phyloP scores from a whole-genome alignment of 768 basidiomycete species.

The Sutorius australiensis region DNA sequence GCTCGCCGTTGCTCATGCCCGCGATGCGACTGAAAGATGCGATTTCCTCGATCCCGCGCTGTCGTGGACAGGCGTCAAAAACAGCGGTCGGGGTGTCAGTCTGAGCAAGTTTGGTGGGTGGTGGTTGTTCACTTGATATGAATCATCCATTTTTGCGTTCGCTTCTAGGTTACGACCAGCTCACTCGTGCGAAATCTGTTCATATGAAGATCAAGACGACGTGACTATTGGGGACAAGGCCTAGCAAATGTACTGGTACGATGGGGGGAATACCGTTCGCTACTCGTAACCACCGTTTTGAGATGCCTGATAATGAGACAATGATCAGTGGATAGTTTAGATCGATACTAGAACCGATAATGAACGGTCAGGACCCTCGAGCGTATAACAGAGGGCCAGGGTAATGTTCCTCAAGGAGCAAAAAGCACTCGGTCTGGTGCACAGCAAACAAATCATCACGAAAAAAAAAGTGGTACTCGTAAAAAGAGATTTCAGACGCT shows the following conservation, averaged over 20 bases:
- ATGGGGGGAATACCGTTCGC: neutral
- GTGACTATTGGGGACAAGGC: neutral
- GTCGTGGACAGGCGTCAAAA: slow-evolving; percentile 92
- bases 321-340: slow-evolving; percentile 1
- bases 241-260: neutral
- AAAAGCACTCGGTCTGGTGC: slow-evolving; percentile 34
- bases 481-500: neutral
- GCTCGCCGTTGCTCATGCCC: neutral
- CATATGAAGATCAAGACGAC: slow-evolving; percentile 75
- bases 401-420: slow-evolving; percentile 32
- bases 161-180: slow-evolving; percentile 73
- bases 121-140: neutral
- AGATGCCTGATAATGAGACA: neutral
- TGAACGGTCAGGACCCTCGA: slow-evolving; percentile 30
- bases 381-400: slow-evolving; percentile 34
- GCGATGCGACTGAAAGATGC: slow-evolving; percentile 44
- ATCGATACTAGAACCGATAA: neutral
- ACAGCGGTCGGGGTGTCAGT: slow-evolving; percentile 89
- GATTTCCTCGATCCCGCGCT: slow-evolving; percentile 92
- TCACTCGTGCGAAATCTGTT: slow-evolving; percentile 76
- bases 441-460: slow-evolving; percentile 35
- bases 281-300: neutral
- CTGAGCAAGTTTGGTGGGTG: slow-evolving; percentile 80
- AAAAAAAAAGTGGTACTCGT: neutral
- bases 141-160: neutral